Conservation (phyloP, 2,329 filamentous ascomycete genomes). For the Talaromyces sp. region DNA sequence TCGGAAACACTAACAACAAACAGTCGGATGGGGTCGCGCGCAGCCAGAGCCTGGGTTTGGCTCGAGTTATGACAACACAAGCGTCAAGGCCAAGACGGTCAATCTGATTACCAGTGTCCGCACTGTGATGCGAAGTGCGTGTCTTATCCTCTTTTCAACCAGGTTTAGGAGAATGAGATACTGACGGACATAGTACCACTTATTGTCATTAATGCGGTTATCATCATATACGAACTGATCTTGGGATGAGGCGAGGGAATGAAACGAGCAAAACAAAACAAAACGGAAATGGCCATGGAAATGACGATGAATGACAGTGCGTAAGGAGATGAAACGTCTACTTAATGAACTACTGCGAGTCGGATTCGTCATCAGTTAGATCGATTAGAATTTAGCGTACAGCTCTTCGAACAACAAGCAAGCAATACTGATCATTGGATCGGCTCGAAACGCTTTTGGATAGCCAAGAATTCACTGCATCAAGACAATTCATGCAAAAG, state of each 20-base stretch:
- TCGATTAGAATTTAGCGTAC: neutral
- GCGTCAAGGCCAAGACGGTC: slow-evolving; percentile 79
- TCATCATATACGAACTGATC: slow-evolving; percentile 77
- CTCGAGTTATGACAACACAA: slow-evolving; percentile 62
- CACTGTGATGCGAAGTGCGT: slow-evolving; percentile 87
- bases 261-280: neutral
- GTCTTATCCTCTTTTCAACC: neutral
- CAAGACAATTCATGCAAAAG: neutral
- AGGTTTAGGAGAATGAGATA: neutral
- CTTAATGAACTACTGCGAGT: neutral
- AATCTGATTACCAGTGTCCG: slow-evolving; percentile 86
- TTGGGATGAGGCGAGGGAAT: slow-evolving; percentile 49
- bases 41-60: slow-evolving; percentile 71
- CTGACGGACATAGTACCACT: slow-evolving; percentile 61
- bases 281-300: neutral
- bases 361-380: neutral
- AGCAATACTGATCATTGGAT: neutral
- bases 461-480: neutral
- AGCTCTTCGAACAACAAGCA: neutral
- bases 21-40: slow-evolving; percentile 72
- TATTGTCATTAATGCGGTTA: slow-evolving; percentile 74
- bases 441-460: neutral
- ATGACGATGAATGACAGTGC: neutral
- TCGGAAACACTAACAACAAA: neutral
- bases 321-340: neutral